phyloP scores from a whole-genome alignment of 805 yeast species.

The Candida pini region DNA sequence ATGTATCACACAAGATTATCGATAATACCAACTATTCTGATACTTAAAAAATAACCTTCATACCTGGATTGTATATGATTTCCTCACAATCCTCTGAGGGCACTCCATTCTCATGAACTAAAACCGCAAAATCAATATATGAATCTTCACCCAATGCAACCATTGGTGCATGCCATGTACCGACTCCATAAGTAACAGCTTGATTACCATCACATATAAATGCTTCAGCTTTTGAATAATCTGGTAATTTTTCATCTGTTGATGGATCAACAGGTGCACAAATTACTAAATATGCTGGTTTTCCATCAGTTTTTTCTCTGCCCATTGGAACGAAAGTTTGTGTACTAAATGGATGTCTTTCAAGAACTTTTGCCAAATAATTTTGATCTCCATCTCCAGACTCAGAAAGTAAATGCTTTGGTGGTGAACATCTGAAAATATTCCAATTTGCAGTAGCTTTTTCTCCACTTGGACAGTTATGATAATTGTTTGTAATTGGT shows the following conservation, averaged over 20 bases:
- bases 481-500: constrained; percentile 51
- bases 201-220: constrained; percentile 78
- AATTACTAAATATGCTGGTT: constrained; percentile 66
- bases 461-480: constrained; percentile 38
- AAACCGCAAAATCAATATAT: constrained; percentile 75
- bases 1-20: neutral
- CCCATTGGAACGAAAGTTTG: constrained; percentile 96
- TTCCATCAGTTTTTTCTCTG: constrained; percentile 29
- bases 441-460: constrained; percentile 69
- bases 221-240: constrained; percentile 53
- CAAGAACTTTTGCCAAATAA: constrained; percentile 65
- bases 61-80: constrained; percentile 60
- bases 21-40: neutral
- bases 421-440: constrained; percentile 76
- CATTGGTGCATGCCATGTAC: constrained; percentile 97
- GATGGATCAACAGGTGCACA: constrained; percentile 57
- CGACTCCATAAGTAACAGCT: constrained; percentile 81
- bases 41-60: constrained; percentile 27
- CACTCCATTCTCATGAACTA: constrained; percentile 79
- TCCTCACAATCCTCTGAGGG: constrained; percentile 80
- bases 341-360: constrained; percentile 83
- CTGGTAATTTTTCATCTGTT: constrained; percentile 47
- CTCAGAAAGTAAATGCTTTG: constrained; percentile 46
- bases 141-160: constrained; percentile 58
- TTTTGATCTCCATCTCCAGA: constrained; percentile 7